Base-by-base conservation (phyloP, 169 alveolate genomes). In the Neospora caninum region DNA sequence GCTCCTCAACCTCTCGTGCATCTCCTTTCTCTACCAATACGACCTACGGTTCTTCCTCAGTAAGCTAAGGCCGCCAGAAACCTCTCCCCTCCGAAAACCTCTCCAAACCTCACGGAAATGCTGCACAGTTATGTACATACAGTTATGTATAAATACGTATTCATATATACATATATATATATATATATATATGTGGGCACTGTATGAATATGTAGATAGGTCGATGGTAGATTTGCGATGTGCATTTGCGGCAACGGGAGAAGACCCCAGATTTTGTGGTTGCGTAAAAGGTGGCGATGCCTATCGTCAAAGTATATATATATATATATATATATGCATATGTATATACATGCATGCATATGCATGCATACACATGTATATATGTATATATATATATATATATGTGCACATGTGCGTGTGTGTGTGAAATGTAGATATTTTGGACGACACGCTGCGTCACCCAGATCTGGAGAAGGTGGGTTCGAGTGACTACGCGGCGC, bases 21-120 rank as follows among this genome's bases (percentile, higher is more conserved):
- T 99, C 78, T 98, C 98, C 96, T 97, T 97, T 95, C 97, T 99
- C 34, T 99, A 99, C 96, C 99, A 98, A 92, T 99, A 97, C 96
- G 98, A 99, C 84, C 96, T 99, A 67, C 96, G 98, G 53, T 98
- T 98, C 97, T 98, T 99, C 95, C 96, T 99, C 98, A 98, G 98
- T 93, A 94, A 97, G 67, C 94, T 34, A 29, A 4, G 86, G 20
- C 4, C 73, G 31, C 31, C 34, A 27, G 64, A 18, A 7, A 18
- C 31, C 73, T 16, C 73, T 1, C 4, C 73, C 16, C n/a, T 29
- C 7, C 4, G 31, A 64, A 29, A 16, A 27, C 73, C 7, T 64
- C n/a, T 64, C 7, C 20, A 27, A 22, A 27, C 16, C n/a, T 13
- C 73, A 1, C 7, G 34, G 25, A 10, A 29, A 1, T 29, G 25